A percentile compares a stretch with the other conserved stretches of the same genome.
Conservation (phyloP, 2,329 filamentous ascomycete genomes). For the Dactylellina sp. region DNA sequence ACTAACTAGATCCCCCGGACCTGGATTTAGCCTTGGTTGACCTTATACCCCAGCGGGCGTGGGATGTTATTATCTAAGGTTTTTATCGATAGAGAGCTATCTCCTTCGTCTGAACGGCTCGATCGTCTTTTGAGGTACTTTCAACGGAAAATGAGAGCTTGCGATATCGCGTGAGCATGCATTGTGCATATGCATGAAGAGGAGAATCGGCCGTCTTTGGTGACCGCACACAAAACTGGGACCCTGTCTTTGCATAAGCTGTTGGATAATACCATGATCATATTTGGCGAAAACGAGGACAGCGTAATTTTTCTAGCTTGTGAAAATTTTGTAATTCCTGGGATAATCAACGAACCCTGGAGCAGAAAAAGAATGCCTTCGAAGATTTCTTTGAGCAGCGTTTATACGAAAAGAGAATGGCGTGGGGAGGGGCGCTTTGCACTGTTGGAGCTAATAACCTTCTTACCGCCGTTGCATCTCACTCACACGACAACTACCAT, state of each 20-base stretch:
- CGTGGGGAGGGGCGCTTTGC: constrained; percentile 30
- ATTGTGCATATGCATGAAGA: constrained; percentile 34
- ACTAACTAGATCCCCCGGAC: too few relatives aligned
- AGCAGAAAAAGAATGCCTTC: constrained; percentile 24
- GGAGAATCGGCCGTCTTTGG: constrained; percentile 51
- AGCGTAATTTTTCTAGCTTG: constrained; percentile 40
- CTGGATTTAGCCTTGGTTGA: constrained; percentile 23
- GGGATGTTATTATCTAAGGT: constrained; percentile 49
- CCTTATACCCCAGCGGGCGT: constrained; percentile 25
- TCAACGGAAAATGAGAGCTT: constrained; percentile 17
- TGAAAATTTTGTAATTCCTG: constrained; percentile 47
- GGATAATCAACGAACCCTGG: constrained; percentile 29
- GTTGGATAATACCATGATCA: constrained; percentile 43
- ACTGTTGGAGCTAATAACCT: constrained; percentile 33
- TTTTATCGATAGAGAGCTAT: constrained; percentile 54
- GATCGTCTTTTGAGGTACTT: constrained; percentile 1
- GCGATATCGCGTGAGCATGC: constrained; percentile 53
- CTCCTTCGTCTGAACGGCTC: constrained; percentile 10
- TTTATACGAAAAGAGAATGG: constrained; percentile 6
- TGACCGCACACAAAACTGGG: constrained; percentile 6
- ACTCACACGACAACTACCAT: constrained; percentile 50
- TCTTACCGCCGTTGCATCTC: constrained; percentile 16
- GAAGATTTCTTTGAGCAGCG: constrained; percentile 7
- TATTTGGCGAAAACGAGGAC: constrained; percentile 20
- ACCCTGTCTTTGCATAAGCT: constrained; percentile 34